Conservation (phyloP, 78 protist genomes). For the Monocercomonoides exilis region DNA sequence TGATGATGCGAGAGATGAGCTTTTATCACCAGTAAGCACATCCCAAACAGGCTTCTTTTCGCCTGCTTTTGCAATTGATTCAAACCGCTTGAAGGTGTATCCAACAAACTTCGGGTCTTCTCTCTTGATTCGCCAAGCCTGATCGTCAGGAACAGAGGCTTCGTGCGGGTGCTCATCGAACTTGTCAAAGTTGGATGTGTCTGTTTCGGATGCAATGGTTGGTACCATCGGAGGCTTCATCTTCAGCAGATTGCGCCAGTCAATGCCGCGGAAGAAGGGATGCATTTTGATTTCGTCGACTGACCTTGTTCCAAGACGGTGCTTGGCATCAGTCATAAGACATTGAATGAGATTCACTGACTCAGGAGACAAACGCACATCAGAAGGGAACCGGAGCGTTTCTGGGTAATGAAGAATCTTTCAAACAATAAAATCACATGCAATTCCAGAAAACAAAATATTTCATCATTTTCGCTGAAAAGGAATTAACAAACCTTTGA, state of each 20-base stretch:
- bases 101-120: not conserved
- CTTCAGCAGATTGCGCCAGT: slow-evolving; percentile 19
- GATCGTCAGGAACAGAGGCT: not conserved
- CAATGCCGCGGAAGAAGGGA: slow-evolving; percentile 66
- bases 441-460: not conserved
- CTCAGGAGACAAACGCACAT: not conserved
- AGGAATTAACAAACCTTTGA: slow-evolving; percentile 40
- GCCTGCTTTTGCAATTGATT: too few species aligned
- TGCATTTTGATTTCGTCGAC: slow-evolving; percentile 35
- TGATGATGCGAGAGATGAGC: too few species aligned
- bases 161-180: slow-evolving; percentile 23
- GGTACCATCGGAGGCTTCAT: slow-evolving; percentile 31
- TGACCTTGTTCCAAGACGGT: not conserved
- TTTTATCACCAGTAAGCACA: too few species aligned
- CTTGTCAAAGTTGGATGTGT: slow-evolving; percentile 35
- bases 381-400: slow-evolving; percentile 2
- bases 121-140: not conserved
- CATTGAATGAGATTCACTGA: not conserved
- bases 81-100: slow-evolving; percentile 14
- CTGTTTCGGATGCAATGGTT: slow-evolving; percentile 4
- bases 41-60: too few species aligned
- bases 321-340: not conserved
- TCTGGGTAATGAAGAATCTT: not conserved
- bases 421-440: not conserved
- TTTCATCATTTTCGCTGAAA: not conserved